Evolutionary conservation across 2,329 filamentous ascomycete species (phyloP), one percentile per base, ranked within the genome.

Genomic region (Aureobasidium musti): DNA sequence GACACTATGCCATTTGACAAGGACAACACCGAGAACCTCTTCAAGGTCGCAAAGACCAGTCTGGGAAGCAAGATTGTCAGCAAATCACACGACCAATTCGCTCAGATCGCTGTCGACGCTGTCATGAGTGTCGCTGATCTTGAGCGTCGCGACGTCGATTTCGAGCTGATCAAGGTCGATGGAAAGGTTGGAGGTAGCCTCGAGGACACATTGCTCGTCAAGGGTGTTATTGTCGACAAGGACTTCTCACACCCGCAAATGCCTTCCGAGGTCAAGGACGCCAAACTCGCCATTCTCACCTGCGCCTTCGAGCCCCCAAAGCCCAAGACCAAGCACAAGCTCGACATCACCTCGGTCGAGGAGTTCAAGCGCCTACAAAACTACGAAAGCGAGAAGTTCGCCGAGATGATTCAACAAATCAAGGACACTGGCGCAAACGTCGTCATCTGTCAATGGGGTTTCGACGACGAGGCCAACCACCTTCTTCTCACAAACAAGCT

Each of bases 211-310:
- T 82, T 98, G 35, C 87, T 99, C 50, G 94, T 99, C 73, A 96
- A 98, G 82, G 95, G 95, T 78, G 95, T 99, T 71, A 96, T 99
- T 78, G 87, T 99, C 78, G 95, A 99, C 86, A 99, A 99, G 84
- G 96, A 99, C 82, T 99, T 99, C 80, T 98, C 95, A 41, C 95
- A 99, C 79, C 95, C 95, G 14, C 95, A 99, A 82, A 99, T 99
- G 95, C 95, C 95, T 13, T 91, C 90, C 60, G 92, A 97, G 80
- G 94, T 99, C 70, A 86, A 84, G 73, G 92, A 99, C 80, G 96
- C 95, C 76, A 98, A 97, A 84, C 88, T 99, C 75, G 95, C 95
- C 72, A 99, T 99, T 74, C 83, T 99, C 68, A 99, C 95, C 61
- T 99, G 95, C 79, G 92, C 95, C 4, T 99, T 99, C 77, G 95